Conservation (phyloP, 179 eudicot genomes). For the Beta lomatogona region DNA sequence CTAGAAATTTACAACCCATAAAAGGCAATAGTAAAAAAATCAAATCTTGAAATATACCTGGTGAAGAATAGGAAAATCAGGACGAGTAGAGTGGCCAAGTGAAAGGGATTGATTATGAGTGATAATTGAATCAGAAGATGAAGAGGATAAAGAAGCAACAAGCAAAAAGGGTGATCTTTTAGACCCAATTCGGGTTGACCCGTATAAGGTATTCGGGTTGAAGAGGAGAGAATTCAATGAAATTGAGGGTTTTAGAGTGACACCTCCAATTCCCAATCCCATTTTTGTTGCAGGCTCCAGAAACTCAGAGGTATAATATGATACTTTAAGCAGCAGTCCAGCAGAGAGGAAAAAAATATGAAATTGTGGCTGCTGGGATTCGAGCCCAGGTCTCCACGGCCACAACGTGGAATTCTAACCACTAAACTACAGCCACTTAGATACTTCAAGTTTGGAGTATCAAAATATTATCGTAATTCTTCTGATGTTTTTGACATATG, state of each 20-base stretch:
- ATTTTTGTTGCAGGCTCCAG: background rate
- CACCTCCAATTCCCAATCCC: constrained; percentile 36
- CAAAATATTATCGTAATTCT: too few species aligned
- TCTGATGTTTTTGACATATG: too few species aligned
- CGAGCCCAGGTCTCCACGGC: constrained; percentile 99
- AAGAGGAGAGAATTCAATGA: constrained; percentile 25
- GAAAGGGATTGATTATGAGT: constrained; percentile 32
- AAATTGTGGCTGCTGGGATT: constrained; percentile 99
- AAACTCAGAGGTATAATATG: too few species aligned
- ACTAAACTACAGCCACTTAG: constrained; percentile 50
- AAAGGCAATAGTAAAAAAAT: background rate
- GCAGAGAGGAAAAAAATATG: too few species aligned
- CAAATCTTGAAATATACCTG: constrained; percentile 37
- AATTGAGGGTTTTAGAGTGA: constrained; percentile 40
- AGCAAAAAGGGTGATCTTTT: constrained; percentile 22
- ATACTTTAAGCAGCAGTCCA: too few species aligned
- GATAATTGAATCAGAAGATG: constrained; percentile 26
- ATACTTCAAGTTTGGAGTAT: too few species aligned
- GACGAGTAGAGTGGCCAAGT: constrained; percentile 62
- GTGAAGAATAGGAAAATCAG: constrained; percentile 71
- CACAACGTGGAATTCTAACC: constrained; percentile 99
- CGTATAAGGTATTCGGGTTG: constrained; percentile 35
- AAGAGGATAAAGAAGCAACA: constrained; percentile 28
- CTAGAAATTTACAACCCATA: too few species aligned
- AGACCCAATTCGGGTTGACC: constrained; percentile 27